Evolutionary conservation across 2,329 filamentous ascomycete species (phyloP).

Genomic region (Ophiostoma ulmi): DNA sequence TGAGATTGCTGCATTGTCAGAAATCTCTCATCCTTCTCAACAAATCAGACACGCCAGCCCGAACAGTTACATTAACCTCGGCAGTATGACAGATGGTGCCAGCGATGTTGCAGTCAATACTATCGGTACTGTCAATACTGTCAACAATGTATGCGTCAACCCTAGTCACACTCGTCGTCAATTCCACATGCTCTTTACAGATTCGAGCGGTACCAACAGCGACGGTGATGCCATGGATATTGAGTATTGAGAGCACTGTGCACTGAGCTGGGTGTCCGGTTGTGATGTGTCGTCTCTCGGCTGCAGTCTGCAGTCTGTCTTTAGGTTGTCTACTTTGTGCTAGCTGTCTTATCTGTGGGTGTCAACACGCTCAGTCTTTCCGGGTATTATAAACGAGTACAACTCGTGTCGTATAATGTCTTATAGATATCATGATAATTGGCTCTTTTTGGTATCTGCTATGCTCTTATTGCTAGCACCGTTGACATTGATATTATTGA

Average conservation of each 20-base stretch:
- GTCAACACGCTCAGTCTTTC: neutral
- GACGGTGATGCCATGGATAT: conserved; percentile 20
- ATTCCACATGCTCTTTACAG: conserved; percentile 13
- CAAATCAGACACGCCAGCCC: neutral
- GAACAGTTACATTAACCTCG: neutral
- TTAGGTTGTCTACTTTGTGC: neutral
- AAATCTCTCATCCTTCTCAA: neutral
- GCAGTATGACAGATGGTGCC: neutral
- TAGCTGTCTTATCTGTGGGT: neutral
- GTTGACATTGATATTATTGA: neutral
- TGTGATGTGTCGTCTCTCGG: neutral
- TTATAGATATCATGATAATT: neutral
- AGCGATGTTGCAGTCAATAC: neutral
- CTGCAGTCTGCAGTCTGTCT: neutral
- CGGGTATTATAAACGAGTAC: neutral
- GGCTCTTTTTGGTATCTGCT: neutral
- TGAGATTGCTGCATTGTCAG: neutral
- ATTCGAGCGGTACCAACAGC: conserved; percentile 16
- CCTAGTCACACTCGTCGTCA: neutral
- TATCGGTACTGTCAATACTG: too few species aligned
- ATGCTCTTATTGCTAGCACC: neutral
- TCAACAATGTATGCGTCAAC: neutral
- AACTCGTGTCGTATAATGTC: neutral
- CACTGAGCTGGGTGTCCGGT: neutral
- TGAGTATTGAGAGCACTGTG: neutral